Percentiles rank a stretch among this genome's conserved stretches.
Evolutionary conservation across 805 yeast genomes (phyloP).

Genomic region (Kluyveromyces starmeri): DNA sequence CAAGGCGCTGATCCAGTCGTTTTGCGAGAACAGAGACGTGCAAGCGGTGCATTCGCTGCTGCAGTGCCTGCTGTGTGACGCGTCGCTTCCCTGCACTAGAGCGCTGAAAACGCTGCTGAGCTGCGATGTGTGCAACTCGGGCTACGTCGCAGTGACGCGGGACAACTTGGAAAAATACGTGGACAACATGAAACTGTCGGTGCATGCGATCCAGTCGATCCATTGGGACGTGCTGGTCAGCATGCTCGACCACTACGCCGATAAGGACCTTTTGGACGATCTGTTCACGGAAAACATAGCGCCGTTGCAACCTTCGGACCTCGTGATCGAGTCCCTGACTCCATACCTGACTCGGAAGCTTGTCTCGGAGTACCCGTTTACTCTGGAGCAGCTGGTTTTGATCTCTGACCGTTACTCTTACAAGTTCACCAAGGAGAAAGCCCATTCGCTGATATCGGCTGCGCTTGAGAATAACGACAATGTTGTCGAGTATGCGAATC

Average conservation of each 20-base stretch:
- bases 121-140: neutral
- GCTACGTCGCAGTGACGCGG: neutral
- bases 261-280: conserved; percentile 1
- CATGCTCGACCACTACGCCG: conserved; percentile 1
- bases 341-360: neutral
- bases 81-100: conserved; percentile 2
- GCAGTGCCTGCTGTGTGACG: neutral
- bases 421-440: conserved; percentile 1
- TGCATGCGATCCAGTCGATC: conserved; percentile 1
- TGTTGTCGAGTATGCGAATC: neutral
- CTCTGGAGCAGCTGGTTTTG: neutral
- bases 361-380: neutral
- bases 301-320: neutral
- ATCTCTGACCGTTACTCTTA: neutral
- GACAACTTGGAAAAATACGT: neutral
- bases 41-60: conserved; percentile 1
- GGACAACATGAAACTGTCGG: neutral
- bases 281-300: neutral
- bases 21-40: conserved; percentile 1
- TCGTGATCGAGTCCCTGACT: neutral
- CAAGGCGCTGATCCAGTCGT: neutral
- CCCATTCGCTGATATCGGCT: neutral
- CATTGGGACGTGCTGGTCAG: conserved; percentile 1
- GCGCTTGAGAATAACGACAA: neutral
- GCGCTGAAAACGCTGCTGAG: conserved; percentile 2